These are phyloP conservation scores for Calonectria pseudoturangicola DNA, from an alignment of 2,329 filamentous ascomycete genomes.

Conservation along the genomic window DNA sequence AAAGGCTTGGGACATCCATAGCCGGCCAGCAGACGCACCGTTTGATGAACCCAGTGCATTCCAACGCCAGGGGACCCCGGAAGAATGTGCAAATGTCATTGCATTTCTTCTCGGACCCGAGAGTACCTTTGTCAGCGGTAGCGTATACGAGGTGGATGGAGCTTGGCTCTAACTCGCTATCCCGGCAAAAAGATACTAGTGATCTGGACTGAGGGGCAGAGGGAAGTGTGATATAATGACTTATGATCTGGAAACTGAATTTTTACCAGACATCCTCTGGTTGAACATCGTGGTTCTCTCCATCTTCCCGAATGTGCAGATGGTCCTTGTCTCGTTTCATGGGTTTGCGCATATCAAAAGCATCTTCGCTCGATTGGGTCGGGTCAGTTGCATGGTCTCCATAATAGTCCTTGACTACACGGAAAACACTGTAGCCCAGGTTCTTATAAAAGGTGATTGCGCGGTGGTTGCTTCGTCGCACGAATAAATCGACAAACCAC, in stretches of 20 bases:
- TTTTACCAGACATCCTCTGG: constrained; percentile 89
- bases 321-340: constrained; percentile 85
- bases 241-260: constrained; percentile 27
- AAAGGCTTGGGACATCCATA: constrained; percentile 62
- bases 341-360: constrained; percentile 97
- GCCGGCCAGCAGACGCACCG: constrained; percentile 59
- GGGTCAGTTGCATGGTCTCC: constrained; percentile 85
- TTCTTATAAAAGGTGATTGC: constrained; percentile 92
- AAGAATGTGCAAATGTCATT: constrained; percentile 60
- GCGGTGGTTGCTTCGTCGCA: constrained; percentile 89
- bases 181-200: background rate
- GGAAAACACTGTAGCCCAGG: constrained; percentile 94
- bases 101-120: constrained; percentile 60
- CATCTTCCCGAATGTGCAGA: constrained; percentile 86
- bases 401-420: constrained; percentile 94
- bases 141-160: constrained; percentile 67
- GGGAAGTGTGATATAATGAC: constrained; percentile 62
- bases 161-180: constrained; percentile 59
- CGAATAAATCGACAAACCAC: constrained; percentile 98
- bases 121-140: constrained; percentile 61
- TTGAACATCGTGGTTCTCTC: constrained; percentile 84
- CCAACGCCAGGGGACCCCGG: constrained; percentile 65
- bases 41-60: constrained; percentile 66
- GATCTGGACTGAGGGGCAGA: constrained; percentile 53
- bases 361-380: constrained; percentile 83